Conservation (phyloP, 176 grass and related monocot genomes). For the Calamus simplicifolius region DNA sequence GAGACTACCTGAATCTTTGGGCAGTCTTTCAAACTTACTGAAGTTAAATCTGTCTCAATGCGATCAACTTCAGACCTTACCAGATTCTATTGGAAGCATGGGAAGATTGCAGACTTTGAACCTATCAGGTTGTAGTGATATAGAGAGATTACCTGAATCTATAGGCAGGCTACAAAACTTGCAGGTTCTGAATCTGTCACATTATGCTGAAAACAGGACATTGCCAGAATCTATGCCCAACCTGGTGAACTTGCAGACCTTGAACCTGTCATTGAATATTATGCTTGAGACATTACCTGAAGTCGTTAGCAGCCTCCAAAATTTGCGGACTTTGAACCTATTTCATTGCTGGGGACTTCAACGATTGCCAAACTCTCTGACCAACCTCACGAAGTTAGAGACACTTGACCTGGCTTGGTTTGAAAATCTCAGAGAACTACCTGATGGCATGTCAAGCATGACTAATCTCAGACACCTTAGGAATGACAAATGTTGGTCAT, state of each 20-base stretch:
- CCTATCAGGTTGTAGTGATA: slow-evolving; percentile 38
- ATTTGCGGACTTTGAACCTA: not conserved
- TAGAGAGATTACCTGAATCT: slow-evolving; percentile 29
- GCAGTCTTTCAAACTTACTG: slow-evolving; percentile 36
- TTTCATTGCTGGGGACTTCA: too few species aligned
- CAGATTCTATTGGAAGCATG: slow-evolving; percentile 30
- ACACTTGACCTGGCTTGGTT: too few species aligned
- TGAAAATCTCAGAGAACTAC: too few species aligned
- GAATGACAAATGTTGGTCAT: too few species aligned
- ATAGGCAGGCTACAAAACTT: slow-evolving; percentile 32
- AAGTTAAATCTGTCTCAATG: slow-evolving; percentile 51
- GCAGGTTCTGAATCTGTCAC: slow-evolving; percentile 32
- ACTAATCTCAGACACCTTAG: too few species aligned
- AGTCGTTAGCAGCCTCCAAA: not conserved
- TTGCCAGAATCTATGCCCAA: slow-evolving; percentile 24
- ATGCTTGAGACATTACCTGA: not conserved
- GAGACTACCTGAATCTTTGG: slow-evolving; percentile 33
- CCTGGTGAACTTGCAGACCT: slow-evolving; percentile 32
- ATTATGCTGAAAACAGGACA: slow-evolving; percentile 22
- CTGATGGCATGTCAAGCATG: too few species aligned
- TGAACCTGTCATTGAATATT: slow-evolving; percentile 61
- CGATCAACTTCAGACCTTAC: slow-evolving; percentile 32
- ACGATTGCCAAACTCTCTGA: too few species aligned
- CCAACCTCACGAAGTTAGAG: too few species aligned
- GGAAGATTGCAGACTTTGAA: slow-evolving; percentile 39